Conservation (phyloP, 495 filamentous ascomycete genomes). For the Sphaerosporella brunnea region DNA sequence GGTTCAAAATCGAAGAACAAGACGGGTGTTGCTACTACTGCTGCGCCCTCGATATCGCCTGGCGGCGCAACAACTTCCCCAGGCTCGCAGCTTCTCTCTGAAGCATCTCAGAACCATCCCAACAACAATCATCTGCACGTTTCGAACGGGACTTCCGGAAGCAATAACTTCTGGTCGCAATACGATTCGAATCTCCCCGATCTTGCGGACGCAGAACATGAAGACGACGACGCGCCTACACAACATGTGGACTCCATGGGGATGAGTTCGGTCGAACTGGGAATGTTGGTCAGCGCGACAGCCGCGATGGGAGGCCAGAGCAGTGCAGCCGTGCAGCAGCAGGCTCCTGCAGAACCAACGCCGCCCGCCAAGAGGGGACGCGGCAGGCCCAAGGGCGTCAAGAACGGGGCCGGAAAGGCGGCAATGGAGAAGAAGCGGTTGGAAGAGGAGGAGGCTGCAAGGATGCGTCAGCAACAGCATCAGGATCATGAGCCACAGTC, state of each 20-base stretch:
- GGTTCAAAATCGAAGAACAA: constrained; percentile 22
- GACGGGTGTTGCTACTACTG: constrained; percentile 12
- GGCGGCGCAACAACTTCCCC: constrained; percentile 4
- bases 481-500: neutral
- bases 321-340: neutral
- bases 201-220: neutral
- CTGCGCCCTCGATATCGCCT: constrained; percentile 1
- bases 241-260: constrained; percentile 8
- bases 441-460: constrained; percentile 1
- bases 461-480: neutral
- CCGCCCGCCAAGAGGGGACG: constrained; percentile 19
- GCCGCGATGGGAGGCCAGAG: constrained; percentile 15
- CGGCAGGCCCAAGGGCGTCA: constrained; percentile 22
- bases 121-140: neutral
- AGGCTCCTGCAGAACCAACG: constrained; percentile 4
- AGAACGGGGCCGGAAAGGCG: constrained; percentile 13
- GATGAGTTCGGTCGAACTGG: constrained; percentile 14
- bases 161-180: constrained; percentile 22
- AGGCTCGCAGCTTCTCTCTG: constrained; percentile 15
- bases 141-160: constrained; percentile 5
- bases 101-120: constrained; percentile 11
- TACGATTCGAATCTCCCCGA: constrained; percentile 15
- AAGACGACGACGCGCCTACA: constrained; percentile 6
- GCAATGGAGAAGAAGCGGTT: neutral
- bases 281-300: constrained; percentile 19